Conservation (phyloP, 2,329 filamentous ascomycete species). For the Fusarium globosum region DNA sequence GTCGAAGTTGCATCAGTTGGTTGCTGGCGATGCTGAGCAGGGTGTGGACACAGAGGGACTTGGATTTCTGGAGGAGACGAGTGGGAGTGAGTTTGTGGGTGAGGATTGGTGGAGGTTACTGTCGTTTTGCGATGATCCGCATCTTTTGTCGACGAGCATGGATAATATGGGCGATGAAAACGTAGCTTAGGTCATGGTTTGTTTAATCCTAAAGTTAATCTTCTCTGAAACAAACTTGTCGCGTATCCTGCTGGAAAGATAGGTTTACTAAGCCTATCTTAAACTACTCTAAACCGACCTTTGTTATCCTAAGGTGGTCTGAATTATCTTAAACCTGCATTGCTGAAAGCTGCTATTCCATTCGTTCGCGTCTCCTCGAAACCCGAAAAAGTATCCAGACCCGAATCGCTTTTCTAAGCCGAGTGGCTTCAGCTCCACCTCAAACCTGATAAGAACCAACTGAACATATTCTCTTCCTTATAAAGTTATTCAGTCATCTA, state of each 20-base stretch:
- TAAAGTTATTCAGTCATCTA: accelerated
- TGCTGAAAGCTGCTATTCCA: accelerated
- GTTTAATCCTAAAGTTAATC: accelerated
- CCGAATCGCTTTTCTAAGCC: constrained; percentile 9
- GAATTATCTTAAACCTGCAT: no score
- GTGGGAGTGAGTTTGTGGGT: constrained; percentile 21
- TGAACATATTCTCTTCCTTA: accelerated
- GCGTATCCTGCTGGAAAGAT: no score
- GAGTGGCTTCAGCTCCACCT: constrained; percentile 13
- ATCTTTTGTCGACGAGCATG: constrained; percentile 38
- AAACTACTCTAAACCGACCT: no score
- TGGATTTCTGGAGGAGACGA: neutral
- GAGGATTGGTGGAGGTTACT: constrained; percentile 43
- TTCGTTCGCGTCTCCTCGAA: neutral
- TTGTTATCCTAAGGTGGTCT: no score
- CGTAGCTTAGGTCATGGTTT: accelerated
- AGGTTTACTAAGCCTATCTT: accelerated
- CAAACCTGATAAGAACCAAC: neutral
- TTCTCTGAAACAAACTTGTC: accelerated
- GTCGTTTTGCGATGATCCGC: constrained; percentile 43
- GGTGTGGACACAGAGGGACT: accelerated
- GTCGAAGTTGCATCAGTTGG: constrained; percentile 5
- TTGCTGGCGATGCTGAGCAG: neutral
- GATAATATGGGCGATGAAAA: neutral
- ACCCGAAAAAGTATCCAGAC: constrained; percentile 16